A percentile compares a stretch with the other conserved stretches of the same genome.
Conservation (phyloP, 768 basidiomycete genomes). For the Neoboletus brunneissimus region DNA sequence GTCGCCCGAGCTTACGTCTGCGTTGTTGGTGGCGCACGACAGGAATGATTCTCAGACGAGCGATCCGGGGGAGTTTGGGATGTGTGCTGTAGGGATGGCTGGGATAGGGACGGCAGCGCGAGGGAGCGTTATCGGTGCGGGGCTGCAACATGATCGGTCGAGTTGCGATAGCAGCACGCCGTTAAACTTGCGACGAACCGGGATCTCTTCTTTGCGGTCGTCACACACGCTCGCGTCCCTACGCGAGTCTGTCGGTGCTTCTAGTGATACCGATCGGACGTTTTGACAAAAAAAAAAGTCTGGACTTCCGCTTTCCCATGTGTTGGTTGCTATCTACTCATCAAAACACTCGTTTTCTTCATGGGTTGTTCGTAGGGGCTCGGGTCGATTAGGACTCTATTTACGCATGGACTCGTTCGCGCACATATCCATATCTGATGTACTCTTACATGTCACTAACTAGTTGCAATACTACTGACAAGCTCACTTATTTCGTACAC, state of each 20-base stretch:
- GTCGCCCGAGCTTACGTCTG: conserved; percentile 26
- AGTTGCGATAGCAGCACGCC: conserved; percentile 14
- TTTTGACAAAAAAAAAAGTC: background rate
- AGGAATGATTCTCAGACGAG: conserved; percentile 10
- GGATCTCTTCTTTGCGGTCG: conserved; percentile 1
- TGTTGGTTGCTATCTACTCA: background rate
- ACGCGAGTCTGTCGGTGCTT: background rate
- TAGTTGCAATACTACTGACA: conserved; percentile 10
- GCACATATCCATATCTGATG: conserved; percentile 6
- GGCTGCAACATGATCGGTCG: conserved; percentile 7
- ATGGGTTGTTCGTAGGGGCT: background rate
- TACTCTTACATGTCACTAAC: conserved; percentile 9
- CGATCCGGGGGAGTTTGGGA: conserved; percentile 23
- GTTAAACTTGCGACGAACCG: background rate
- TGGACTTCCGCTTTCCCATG: background rate
- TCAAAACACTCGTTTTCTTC: background rate
- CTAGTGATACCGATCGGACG: conserved; percentile 7
- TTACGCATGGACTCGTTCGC: background rate
- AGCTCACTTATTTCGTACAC: background rate
- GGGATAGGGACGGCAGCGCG: conserved; percentile 45
- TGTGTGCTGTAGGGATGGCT: conserved; percentile 36
- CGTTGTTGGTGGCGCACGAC: conserved; percentile 35
- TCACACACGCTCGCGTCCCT: conserved; percentile 1
- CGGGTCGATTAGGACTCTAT: background rate
- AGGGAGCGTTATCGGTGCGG: conserved; percentile 27